These are phyloP conservation scores for Eucalyptus curtisii DNA, from an alignment of 345 rosid species.

Conservation along the genomic window DNA sequence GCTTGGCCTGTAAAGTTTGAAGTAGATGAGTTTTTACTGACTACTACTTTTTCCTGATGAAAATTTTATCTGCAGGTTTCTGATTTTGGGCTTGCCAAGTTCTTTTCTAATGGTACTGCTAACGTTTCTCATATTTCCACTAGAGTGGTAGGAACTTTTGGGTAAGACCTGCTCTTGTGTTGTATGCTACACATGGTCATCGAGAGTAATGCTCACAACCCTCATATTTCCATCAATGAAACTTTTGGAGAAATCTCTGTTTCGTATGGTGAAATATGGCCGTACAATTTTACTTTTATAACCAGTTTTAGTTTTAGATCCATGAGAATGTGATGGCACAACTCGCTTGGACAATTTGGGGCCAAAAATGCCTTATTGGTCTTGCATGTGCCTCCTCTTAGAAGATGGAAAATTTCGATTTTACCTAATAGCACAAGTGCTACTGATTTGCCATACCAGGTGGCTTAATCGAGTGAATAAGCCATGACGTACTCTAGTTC, in stretches of 20 bases:
- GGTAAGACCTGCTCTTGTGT: constrained; percentile 19
- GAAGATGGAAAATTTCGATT: background rate
- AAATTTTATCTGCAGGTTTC: constrained; percentile 38
- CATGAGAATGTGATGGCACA: background rate
- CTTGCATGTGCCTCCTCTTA: background rate
- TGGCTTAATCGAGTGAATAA: background rate
- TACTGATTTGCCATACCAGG: background rate
- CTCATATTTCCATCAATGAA: background rate
- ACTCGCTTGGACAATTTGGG: background rate
- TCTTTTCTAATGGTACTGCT: constrained; percentile 26
- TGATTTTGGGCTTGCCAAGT: constrained; percentile 79
- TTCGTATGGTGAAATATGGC: background rate
- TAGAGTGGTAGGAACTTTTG: constrained; percentile 81
- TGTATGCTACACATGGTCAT: background rate
- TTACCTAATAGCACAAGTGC: background rate
- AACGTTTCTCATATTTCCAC: constrained; percentile 55
- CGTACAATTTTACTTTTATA: background rate
- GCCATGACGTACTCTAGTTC: background rate
- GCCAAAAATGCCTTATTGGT: background rate
- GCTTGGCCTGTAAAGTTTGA: background rate
- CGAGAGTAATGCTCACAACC: background rate
- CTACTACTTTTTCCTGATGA: background rate
- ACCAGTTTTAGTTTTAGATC: background rate
- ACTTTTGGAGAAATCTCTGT: background rate
- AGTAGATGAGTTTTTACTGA: background rate